Evolutionary conservation across 2,329 filamentous ascomycete species (phyloP), one percentile per base, ranked within the genome.

Genomic region (Xylaria sp.): DNA sequence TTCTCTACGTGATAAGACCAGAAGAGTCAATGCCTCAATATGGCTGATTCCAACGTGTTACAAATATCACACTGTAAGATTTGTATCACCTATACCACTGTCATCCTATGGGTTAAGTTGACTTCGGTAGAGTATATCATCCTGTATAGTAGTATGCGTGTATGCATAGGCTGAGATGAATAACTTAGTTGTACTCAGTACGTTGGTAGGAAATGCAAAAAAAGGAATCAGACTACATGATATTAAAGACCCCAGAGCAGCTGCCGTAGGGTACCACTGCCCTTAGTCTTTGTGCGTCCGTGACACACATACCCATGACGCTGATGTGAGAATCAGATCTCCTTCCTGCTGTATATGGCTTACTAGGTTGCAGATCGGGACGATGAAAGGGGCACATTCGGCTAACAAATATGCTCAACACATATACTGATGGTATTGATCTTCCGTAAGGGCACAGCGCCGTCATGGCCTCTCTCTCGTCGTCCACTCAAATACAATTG

Each of bases 261-360:
- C n/a, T n/a, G n/a, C n/a, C n/a, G n/a, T n/a, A n/a, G n/a, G n/a
- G n/a, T n/a, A n/a, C n/a, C n/a, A n/a, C 33, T 55, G 43, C 57
- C 35, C 19, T 31, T 51, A 37, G 35, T 12, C 43, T 49, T 47
- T 28, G 45, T 37, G 15, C 51, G 33, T 31, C 62, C 55, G 59
- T 58, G n/a, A 38, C 38, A 42, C 19, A 31, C 38, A 35, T 19
- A 33, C 58, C 15, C 42, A 9, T 52, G 55, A 47, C 60, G 62
- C 62, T 63, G 59, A 67, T 63, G 65, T 65, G 65, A 67, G 65
- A 63, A 58, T 60, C 43, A 37, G 54, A 61, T 61, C 61, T 61
- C 51, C 40, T 46, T 23, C 28, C 9, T 46, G 5, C 12, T 28
- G 9, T 5, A 33, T 56, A 46, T 23, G 43, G 49, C 64, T 64